Percentiles rank a stretch among this genome's conserved stretches.
These are phyloP conservation scores for Lojkania enalia DNA, from an alignment of 2,329 filamentous ascomycete species.

Conservation along the genomic window DNA sequence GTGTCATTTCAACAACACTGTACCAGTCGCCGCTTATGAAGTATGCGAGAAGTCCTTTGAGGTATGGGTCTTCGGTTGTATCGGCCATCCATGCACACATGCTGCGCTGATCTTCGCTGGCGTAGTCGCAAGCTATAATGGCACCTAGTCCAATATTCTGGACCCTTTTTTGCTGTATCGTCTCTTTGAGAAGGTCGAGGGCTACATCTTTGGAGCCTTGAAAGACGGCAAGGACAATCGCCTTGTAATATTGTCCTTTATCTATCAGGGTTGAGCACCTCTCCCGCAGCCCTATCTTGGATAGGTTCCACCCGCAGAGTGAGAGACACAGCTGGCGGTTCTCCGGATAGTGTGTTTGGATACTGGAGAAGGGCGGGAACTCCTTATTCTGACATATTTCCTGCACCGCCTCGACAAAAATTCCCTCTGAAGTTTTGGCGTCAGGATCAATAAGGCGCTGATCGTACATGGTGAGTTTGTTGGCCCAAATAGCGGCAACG, in stretches of 20 bases:
- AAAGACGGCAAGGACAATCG: conserved; percentile 75
- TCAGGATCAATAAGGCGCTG: conserved; percentile 41
- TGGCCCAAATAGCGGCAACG: conserved; percentile 71
- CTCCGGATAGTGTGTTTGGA: conserved; percentile 65
- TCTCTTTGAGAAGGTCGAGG: conserved; percentile 69
- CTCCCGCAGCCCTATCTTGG: conserved; percentile 54
- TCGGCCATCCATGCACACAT: conserved; percentile 65
- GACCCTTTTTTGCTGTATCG: conserved; percentile 70
- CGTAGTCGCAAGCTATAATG: conserved; percentile 52
- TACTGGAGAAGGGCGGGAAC: conserved; percentile 66
- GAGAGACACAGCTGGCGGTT: conserved; percentile 76
- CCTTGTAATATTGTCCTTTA: conserved; percentile 68
- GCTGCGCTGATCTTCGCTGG: conserved; percentile 62
- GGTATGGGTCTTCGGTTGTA: conserved; percentile 73
- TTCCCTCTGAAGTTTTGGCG: conserved; percentile 58
- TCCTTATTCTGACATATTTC: conserved; percentile 65
- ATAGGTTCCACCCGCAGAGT: conserved; percentile 72
- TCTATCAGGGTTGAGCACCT: conserved; percentile 56
- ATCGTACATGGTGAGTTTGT: conserved; percentile 62
- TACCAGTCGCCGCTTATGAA: conserved; percentile 78
- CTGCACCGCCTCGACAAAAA: conserved; percentile 58
- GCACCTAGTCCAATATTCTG: conserved; percentile 54
- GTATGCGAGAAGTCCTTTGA: conserved; percentile 76
- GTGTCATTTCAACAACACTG: conserved; percentile 70
- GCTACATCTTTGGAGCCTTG: conserved; percentile 70